Conservation (phyloP, 2,329 filamentous ascomycete species). For the Diaporthe vexans region DNA sequence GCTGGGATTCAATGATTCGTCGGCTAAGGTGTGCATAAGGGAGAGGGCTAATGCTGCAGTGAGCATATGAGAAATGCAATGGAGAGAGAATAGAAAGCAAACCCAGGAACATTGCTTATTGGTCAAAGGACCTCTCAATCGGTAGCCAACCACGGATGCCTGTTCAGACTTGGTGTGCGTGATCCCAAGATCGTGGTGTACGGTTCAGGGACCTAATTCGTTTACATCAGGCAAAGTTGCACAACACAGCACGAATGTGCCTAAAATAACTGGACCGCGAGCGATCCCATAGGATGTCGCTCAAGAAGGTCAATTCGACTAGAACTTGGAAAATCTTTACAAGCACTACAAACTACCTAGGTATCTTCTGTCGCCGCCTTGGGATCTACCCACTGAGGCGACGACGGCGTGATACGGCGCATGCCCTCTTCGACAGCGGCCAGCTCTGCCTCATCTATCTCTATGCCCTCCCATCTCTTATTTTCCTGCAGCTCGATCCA, state of each 20-base stretch:
- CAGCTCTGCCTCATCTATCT: not conserved
- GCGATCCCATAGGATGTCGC: too few relatives aligned
- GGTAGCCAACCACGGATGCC: not conserved
- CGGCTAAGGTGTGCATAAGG: not conserved
- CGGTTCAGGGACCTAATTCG: too few relatives aligned
- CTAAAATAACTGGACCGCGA: too few relatives aligned
- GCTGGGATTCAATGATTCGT: not conserved
- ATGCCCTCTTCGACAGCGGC: not conserved
- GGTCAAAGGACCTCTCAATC: not conserved
- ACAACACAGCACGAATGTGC: too few relatives aligned
- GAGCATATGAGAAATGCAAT: not conserved
- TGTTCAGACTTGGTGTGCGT: not conserved
- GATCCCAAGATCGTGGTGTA: too few relatives aligned
- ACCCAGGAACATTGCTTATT: not conserved
- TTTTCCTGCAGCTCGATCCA: not conserved
- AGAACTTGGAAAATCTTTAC: too few relatives aligned
- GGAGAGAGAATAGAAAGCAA: not conserved
- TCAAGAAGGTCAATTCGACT: too few relatives aligned
- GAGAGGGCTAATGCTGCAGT: not conserved
- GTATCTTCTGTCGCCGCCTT: too few relatives aligned
- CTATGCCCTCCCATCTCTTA: not conserved
- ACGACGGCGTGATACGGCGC: constrained; percentile 7
- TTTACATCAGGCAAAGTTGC: too few relatives aligned
- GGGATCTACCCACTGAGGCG: not conserved
- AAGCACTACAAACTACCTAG: too few relatives aligned